These are phyloP conservation scores for Tetrastigma voinierianum DNA, from an alignment of 164 flowering plant genomes.

Conservation along the genomic window DNA sequence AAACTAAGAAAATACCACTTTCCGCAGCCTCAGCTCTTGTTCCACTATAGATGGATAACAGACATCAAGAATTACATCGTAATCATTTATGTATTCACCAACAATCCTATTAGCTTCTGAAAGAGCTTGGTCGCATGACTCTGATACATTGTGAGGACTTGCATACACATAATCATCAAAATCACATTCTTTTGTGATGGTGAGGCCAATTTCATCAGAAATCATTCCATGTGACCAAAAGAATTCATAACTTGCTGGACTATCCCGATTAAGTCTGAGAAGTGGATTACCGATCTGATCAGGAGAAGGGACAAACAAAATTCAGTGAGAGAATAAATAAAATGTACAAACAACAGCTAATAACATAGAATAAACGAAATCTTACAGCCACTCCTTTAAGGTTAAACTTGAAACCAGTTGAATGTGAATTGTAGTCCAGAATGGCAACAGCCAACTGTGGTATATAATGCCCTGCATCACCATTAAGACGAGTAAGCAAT, in stretches of 20 bases:
- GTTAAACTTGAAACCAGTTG: slow-evolving; percentile 74
- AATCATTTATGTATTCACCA: slow-evolving; percentile 68
- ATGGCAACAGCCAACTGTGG: slow-evolving; percentile 80
- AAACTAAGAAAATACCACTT: slow-evolving; percentile 43
- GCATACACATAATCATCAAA: slow-evolving; percentile 67
- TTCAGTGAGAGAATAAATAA: not conserved
- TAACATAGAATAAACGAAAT: not conserved
- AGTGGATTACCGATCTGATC: slow-evolving; percentile 91
- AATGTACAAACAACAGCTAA: not conserved
- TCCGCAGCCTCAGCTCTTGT: slow-evolving; percentile 81
- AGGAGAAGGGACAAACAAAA: slow-evolving; percentile 5
- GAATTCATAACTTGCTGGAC: slow-evolving; percentile 66
- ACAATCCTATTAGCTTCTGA: slow-evolving; percentile 53
- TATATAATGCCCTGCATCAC: slow-evolving; percentile 78
- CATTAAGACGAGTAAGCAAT: not conserved
- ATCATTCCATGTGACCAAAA: slow-evolving; percentile 99
- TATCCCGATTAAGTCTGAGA: slow-evolving; percentile 72
- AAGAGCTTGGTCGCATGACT: slow-evolving; percentile 56
- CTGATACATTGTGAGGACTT: slow-evolving; percentile 58
- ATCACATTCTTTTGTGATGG: slow-evolving; percentile 73
- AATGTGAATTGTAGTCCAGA: slow-evolving; percentile 66
- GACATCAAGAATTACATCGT: slow-evolving; percentile 89
- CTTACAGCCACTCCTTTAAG: slow-evolving; percentile 93
- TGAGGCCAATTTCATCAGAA: slow-evolving; percentile 84
- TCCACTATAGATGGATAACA: slow-evolving; percentile 89